These are phyloP conservation scores for Cardamine occulta DNA, from an alignment of 345 rosid species.

Conservation along the genomic window DNA sequence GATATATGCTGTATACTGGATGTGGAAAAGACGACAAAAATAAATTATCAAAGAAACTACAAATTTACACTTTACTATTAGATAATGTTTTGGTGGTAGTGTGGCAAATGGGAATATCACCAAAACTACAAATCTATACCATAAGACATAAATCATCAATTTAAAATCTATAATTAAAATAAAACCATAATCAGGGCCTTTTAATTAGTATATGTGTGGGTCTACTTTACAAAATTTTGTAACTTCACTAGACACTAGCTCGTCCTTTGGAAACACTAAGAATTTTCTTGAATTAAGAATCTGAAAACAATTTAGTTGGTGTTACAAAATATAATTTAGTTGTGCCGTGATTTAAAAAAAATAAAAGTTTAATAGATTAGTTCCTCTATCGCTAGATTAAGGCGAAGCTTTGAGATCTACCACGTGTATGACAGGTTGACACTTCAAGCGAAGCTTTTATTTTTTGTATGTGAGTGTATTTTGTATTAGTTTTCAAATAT, in stretches of 20 bases:
- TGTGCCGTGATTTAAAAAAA: neutral
- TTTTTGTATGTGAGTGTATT: too few relatives aligned
- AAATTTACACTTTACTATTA: too few relatives aligned
- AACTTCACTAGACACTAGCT: neutral
- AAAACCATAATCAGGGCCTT: neutral
- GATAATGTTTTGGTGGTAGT: neutral
- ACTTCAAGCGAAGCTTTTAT: slow-evolving; percentile 6
- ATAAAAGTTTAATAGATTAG: neutral
- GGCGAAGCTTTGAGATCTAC: slow-evolving; percentile 25
- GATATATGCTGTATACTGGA: neutral
- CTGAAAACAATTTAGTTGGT: neutral
- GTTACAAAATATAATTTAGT: slow-evolving; percentile 5
- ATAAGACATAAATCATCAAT: neutral
- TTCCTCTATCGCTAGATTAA: slow-evolving; percentile 19
- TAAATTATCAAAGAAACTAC: neutral
- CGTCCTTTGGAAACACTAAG: slow-evolving; percentile 15
- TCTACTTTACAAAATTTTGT: neutral
- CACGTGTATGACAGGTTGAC: slow-evolving; percentile 39
- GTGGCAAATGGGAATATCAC: neutral
- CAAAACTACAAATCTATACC: neutral
- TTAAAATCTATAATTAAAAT: neutral
- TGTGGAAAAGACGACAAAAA: neutral
- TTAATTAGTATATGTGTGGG: neutral
- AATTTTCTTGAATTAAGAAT: slow-evolving; percentile 10
- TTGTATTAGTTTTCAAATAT: neutral